Percentiles rank a stretch among this genome's conserved stretches.
Evolutionary conservation across 306 rosid species (phyloP).

Genomic region (Chamaecrista fasciculata): DNA sequence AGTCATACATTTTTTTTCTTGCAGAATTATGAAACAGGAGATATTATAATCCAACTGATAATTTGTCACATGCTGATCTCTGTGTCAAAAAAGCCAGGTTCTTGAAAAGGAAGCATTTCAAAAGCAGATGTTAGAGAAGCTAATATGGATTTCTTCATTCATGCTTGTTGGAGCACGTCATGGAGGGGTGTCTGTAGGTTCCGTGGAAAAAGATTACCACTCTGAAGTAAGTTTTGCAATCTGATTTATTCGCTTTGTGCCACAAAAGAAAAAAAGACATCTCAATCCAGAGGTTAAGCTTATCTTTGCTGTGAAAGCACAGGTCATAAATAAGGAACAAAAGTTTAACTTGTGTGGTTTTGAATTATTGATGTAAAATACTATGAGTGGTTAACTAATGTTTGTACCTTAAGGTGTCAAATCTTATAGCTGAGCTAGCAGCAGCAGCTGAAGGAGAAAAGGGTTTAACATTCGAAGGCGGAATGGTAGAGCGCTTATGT

Average conservation of each 20-base stretch:
- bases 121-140: slow-evolving; percentile 94
- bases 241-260: too few relatives aligned
- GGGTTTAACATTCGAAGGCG: slow-evolving; percentile 65
- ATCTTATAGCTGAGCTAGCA: slow-evolving; percentile 75
- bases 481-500: slow-evolving; percentile 78
- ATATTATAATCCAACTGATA: slow-evolving; percentile 8
- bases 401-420: slow-evolving; percentile 60
- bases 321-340: background rate
- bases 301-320: too few relatives aligned
- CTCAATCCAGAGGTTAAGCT: too few relatives aligned
- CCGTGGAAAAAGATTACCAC: slow-evolving; percentile 72
- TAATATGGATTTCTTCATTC: slow-evolving; percentile 91
- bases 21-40: background rate
- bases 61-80: slow-evolving; percentile 11
- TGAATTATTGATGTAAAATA: background rate
- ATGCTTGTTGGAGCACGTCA: slow-evolving; percentile 97
- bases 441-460: slow-evolving; percentile 76
- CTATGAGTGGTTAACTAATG: slow-evolving; percentile 5
- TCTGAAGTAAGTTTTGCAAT: slow-evolving; percentile 58
- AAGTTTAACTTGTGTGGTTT: background rate
- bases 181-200: slow-evolving; percentile 79
- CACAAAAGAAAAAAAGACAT: too few relatives aligned
- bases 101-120: slow-evolving; percentile 78
- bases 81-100: slow-evolving; percentile 49
- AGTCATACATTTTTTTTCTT: background rate